phyloP scores from a whole-genome alignment of 306 rosid genomes.

The Medicago lupulina region DNA sequence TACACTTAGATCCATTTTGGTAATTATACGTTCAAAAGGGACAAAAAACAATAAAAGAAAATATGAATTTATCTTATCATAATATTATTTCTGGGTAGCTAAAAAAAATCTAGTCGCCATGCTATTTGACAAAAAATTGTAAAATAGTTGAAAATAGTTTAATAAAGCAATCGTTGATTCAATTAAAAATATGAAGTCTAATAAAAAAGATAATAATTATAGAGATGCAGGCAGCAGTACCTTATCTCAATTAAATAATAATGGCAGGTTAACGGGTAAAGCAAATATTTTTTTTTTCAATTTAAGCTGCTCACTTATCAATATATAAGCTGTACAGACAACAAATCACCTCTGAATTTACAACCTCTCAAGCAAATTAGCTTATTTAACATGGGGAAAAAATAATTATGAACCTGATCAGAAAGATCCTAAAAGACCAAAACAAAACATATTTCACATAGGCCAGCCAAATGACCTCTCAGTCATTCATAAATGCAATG shows the following conservation, averaged over 20 bases:
- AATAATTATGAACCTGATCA: slow-evolving; percentile 49
- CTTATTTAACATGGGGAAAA: slow-evolving; percentile 49
- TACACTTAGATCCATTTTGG: too few relatives aligned
- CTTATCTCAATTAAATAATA: slow-evolving; percentile 7
- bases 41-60: too few relatives aligned
- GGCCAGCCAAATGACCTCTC: slow-evolving; percentile 35
- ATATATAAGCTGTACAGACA: slow-evolving; percentile 56
- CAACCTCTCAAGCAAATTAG: slow-evolving; percentile 53
- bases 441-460: slow-evolving; percentile 39
- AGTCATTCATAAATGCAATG: slow-evolving; percentile 37
- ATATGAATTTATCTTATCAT: too few relatives aligned
- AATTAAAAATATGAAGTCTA: not conserved
- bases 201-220: not conserved
- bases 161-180: not conserved
- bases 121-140: too few relatives aligned
- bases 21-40: too few relatives aligned
- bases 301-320: slow-evolving; percentile 47
- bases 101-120: too few relatives aligned
- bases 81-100: too few relatives aligned
- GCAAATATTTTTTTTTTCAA: not conserved
- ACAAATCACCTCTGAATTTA: slow-evolving; percentile 57
- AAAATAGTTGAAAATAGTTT: not conserved
- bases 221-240: not conserved
- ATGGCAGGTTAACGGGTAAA: not conserved
- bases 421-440: slow-evolving; percentile 40